Percentiles rank a stretch among this genome's conserved stretches.
These are phyloP conservation scores for Acarospora socialis DNA, from an alignment of 2,329 filamentous ascomycete genomes.

Conservation along the genomic window DNA sequence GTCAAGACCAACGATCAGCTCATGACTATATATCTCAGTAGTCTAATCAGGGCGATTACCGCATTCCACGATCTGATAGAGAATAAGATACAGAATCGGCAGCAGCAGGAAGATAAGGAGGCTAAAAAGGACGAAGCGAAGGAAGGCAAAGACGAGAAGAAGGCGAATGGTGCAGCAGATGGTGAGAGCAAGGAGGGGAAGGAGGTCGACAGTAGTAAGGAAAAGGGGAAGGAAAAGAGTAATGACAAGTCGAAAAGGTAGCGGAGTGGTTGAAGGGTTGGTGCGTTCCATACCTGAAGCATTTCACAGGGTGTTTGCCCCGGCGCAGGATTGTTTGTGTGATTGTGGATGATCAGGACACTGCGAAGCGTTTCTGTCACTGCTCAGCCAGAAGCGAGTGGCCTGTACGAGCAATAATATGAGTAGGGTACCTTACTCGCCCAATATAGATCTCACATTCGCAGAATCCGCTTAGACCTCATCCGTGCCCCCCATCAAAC, in stretches of 20 bases:
- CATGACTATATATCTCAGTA: conserved; percentile 95
- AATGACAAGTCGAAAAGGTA: conserved; percentile 41
- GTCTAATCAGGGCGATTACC: conserved; percentile 91
- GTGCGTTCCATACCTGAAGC: too few relatives aligned
- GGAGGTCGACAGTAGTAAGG: conserved; percentile 33
- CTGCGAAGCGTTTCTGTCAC: too few relatives aligned
- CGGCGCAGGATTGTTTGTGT: too few relatives aligned
- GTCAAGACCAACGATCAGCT: conserved; percentile 99
- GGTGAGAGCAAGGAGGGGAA: conserved; percentile 37
- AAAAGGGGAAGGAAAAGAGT: conserved; percentile 43
- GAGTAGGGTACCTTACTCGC: too few relatives aligned
- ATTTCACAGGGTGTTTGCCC: too few relatives aligned
- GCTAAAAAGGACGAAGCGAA: conserved; percentile 53
- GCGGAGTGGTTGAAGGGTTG: too few relatives aligned
- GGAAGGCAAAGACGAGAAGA: conserved; percentile 45
- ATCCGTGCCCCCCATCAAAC: too few relatives aligned
- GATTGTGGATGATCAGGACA: too few relatives aligned
- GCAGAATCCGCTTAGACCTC: too few relatives aligned
- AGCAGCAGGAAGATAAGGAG: conserved; percentile 93
- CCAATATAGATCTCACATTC: too few relatives aligned
- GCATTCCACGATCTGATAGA: conserved; percentile 98
- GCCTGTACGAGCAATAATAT: too few relatives aligned
- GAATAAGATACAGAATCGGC: conserved; percentile 98
- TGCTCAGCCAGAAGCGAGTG: too few relatives aligned
- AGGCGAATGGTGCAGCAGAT: conserved; percentile 38